Evolutionary conservation across 805 yeast species (phyloP).

Genomic region (Candida methanosorbosa): DNA sequence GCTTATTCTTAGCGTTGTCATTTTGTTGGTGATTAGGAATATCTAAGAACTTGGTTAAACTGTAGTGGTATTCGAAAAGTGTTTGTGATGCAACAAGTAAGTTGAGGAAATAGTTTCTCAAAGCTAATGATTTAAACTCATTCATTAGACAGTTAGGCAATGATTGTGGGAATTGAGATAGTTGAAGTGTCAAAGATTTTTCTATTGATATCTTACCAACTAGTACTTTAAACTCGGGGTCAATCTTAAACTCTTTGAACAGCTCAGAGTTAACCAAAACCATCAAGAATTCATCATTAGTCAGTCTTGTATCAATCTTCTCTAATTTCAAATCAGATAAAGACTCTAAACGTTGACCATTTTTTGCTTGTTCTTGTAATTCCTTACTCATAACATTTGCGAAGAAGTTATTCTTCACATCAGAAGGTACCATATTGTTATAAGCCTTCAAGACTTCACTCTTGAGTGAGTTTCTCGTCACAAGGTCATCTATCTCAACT

Average conservation of each 20-base stretch:
- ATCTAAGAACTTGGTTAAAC: conserved; percentile 21
- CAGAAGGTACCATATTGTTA: no score
- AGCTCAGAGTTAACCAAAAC: conserved; percentile 32
- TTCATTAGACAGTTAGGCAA: conserved; percentile 4
- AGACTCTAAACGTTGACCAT: neutral
- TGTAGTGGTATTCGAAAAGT: conserved; percentile 37
- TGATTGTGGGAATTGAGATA: conserved; percentile 3
- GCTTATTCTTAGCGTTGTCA: conserved; percentile 24
- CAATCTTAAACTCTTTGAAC: conserved; percentile 41
- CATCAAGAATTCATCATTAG: conserved; percentile 22
- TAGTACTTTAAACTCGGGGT: conserved; percentile 31
- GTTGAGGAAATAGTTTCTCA: conserved; percentile 42
- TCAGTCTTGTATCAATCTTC: conserved; percentile 2
- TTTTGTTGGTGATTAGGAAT: conserved; percentile 10
- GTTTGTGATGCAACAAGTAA: conserved; percentile 48
- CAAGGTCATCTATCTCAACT: neutral
- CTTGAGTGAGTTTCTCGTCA: conserved; percentile 8
- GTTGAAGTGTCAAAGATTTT: conserved; percentile 30
- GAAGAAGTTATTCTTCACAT: neutral
- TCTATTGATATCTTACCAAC: conserved; percentile 43
- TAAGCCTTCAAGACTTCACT: conserved; percentile 14
- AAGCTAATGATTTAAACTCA: conserved; percentile 35
- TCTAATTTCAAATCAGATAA: conserved; percentile 7
- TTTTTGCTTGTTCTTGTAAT: no score
- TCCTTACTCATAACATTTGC: conserved; percentile 5